Evolutionary conservation across 805 yeast species (phyloP), one percentile per base, ranked within the genome.

Genomic region (Suhomyces prunicola): DNA sequence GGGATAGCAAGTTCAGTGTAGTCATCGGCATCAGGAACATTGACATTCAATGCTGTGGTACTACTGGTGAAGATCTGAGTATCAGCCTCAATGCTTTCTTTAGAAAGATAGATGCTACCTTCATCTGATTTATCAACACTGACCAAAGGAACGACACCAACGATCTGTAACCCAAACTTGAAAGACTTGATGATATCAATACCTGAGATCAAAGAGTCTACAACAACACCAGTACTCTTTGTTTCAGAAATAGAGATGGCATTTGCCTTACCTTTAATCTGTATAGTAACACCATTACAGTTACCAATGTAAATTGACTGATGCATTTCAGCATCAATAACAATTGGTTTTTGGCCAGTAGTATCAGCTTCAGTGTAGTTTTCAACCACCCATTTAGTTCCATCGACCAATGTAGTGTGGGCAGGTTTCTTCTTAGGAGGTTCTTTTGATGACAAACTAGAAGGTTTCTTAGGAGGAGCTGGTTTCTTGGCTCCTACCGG

Each of bases 301-400:
- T 87, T 86, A 50, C 96, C 96, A 61, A 94, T 87, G 67, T 89
- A 91, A 13, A 94, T 85, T 36, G 96, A 88, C 68, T 94, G 98
- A 58, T 87, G 86, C 81, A 85, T 86, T 59, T 86, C 88, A 31
- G 87, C 96, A 23, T 90, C 91, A 53, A 94, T 77, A 22, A 76
- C 75, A 60, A 88, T 82, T 27, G 86, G 77, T 53, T 85, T 87
- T 47, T 81, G 80, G 48, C 73, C 73, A 7, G 69, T 47, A 4
- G 62, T 56, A 50, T 73, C 78, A 15, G 63, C 60, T 57, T 80
- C 83, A 50, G 86, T 87, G 64, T 75, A 88, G 72, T 92, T 88
- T 65, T 90, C 91, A 51, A 94, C 76, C 59, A 88, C 76, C 99
- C 99, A 94, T 56, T 75, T 75, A 63, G 90, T 87, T 55, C 90